Evolutionary conservation across 2,329 filamentous ascomycete genomes (phyloP).

Genomic region (Colletotrichum costaricense): DNA sequence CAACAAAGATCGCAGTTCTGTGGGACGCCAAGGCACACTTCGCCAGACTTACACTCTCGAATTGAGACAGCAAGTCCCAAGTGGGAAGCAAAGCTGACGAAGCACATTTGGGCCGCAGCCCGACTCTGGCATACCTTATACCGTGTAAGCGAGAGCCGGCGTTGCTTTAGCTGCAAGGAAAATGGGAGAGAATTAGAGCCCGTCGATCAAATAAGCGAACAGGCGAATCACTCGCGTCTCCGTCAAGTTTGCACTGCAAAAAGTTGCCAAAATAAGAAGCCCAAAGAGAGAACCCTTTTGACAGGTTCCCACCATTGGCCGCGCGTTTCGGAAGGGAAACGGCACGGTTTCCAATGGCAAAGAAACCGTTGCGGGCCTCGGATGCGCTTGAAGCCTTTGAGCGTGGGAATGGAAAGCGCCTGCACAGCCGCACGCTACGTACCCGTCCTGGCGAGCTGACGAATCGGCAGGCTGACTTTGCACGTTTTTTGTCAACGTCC

Average conservation of each 20-base stretch:
- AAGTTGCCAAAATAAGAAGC: neutral
- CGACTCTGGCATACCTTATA: neutral
- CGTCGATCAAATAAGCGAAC: neutral
- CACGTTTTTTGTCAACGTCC: neutral
- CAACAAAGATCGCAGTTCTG: too few relatives aligned
- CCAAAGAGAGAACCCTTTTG: neutral
- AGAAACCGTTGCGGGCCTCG: slow-evolving; percentile 18
- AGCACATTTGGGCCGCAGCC: neutral
- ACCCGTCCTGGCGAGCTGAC: slow-evolving; percentile 8
- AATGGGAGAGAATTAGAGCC: neutral
- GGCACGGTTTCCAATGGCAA: slow-evolving; percentile 1
- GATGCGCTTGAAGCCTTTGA: neutral
- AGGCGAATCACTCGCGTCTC: neutral
- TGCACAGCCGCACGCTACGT: slow-evolving; percentile 29
- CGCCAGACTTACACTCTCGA: neutral
- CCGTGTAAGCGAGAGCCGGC: neutral
- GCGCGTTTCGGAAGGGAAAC: slow-evolving; percentile 25
- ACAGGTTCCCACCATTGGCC: slow-evolving; percentile 15
- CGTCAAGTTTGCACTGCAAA: too few relatives aligned
- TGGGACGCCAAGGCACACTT: slow-evolving; percentile 16
- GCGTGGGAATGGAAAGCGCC: neutral
- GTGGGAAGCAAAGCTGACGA: slow-evolving; percentile 7
- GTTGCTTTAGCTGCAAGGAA: neutral
- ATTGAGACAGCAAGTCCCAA: neutral
- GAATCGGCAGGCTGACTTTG: slow-evolving; percentile 3